Evolutionary conservation across 495 filamentous ascomycete genomes (phyloP).

Genomic region (Lindgomyces ingoldianus): DNA sequence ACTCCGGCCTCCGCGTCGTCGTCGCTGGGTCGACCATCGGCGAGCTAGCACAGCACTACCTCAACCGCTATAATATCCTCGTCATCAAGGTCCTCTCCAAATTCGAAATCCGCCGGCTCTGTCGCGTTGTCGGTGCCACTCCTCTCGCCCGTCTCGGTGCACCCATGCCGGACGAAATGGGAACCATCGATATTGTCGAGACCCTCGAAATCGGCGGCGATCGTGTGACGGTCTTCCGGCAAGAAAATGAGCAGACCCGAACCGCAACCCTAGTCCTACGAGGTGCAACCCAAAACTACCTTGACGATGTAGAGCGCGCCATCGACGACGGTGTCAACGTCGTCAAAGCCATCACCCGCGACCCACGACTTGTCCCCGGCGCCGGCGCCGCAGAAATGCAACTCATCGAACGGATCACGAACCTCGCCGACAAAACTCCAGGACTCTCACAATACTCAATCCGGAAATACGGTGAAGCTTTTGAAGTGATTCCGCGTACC

Average conservation of each 20-base stretch:
- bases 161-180: constrained; percentile 99
- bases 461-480: constrained; percentile 95
- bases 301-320: constrained; percentile 95
- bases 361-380: constrained; percentile 86
- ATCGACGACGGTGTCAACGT: constrained; percentile 99
- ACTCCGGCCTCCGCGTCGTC: constrained; percentile 88
- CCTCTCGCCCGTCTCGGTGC: constrained; percentile 93
- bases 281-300: constrained; percentile 95
- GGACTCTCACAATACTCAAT: constrained; percentile 93
- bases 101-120: constrained; percentile 90
- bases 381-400: constrained; percentile 96
- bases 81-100: constrained; percentile 98
- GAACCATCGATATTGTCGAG: constrained; percentile 90
- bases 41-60: constrained; percentile 94
- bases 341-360: constrained; percentile 96
- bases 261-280: constrained; percentile 94
- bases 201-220: constrained; percentile 98
- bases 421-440: constrained; percentile 84
- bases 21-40: constrained; percentile 89
- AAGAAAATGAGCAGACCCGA: constrained; percentile 87
- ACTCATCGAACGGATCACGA: constrained; percentile 85
- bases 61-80: constrained; percentile 94
- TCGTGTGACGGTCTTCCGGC: constrained; percentile 96
- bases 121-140: constrained; percentile 94
- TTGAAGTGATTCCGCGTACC: constrained; percentile 92